Evolutionary conservation across 2,329 filamentous ascomycete species (phyloP).

Genomic region (Orbilia javanica): DNA sequence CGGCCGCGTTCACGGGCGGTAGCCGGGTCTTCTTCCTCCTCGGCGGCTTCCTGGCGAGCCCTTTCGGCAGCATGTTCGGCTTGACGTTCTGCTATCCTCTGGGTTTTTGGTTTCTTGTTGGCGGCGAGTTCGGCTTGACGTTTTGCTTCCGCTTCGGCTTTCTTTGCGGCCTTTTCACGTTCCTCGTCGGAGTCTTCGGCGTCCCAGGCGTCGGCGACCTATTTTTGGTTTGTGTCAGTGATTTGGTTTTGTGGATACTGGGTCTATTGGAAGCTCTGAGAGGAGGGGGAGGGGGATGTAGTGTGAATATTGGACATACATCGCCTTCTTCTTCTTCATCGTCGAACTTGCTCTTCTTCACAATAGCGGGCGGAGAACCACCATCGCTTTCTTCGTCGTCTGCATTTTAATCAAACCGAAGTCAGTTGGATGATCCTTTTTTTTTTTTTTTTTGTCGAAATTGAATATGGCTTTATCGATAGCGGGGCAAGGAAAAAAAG

Average conservation of each 20-base stretch:
- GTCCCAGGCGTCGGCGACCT: slow-evolving; percentile 97
- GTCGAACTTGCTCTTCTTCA: slow-evolving; percentile 76
- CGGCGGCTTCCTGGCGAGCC: slow-evolving; percentile 70
- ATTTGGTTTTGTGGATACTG: too few relatives aligned
- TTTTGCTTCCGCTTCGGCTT: slow-evolving; percentile 85
- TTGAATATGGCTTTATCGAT: slow-evolving; percentile 30
- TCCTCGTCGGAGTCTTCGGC: slow-evolving; percentile 97
- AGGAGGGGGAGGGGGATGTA: not conserved
- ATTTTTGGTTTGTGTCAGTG: slow-evolving; percentile 46
- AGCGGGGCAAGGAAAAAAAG: slow-evolving; percentile 27
- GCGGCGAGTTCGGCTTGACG: slow-evolving; percentile 88
- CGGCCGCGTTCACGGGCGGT: slow-evolving; percentile 80
- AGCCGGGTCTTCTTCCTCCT: slow-evolving; percentile 73
- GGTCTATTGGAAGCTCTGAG: not conserved
- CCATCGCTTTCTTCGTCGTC: slow-evolving; percentile 70
- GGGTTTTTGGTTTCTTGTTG: slow-evolving; percentile 87
- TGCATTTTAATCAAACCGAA: not conserved
- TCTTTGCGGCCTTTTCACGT: slow-evolving; percentile 92
- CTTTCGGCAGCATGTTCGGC: slow-evolving; percentile 70
- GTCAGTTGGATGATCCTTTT: not conserved
- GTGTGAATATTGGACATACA: slow-evolving; percentile 69
- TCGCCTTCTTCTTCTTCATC: slow-evolving; percentile 90
- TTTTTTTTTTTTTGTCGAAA: slow-evolving; percentile 3
- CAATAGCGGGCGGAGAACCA: slow-evolving; percentile 64
- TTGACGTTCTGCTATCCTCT: slow-evolving; percentile 79